Conservation (phyloP, 2,329 filamentous ascomycete genomes). For the Penicillium expansum region DNA sequence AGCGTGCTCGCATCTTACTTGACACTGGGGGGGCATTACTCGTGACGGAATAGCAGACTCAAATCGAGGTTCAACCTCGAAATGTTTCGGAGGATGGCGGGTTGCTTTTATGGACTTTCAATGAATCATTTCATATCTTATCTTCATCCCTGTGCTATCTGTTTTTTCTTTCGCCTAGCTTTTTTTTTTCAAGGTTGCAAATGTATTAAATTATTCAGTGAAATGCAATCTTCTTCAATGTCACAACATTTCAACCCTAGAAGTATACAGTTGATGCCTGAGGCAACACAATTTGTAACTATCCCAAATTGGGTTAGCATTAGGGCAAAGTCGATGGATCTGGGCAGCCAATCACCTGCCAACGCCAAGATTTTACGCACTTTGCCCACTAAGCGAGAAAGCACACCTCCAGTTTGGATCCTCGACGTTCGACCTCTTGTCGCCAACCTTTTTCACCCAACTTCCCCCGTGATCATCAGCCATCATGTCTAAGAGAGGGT, state of each 20-base stretch:
- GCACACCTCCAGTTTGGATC: constrained; percentile 27
- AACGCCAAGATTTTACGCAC: constrained; percentile 45
- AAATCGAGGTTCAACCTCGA: not conserved
- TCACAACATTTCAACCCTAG: not conserved
- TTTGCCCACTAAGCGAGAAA: constrained; percentile 47
- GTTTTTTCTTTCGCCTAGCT: constrained; percentile 3
- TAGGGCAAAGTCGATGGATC: constrained; percentile 35
- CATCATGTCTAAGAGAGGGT: constrained; percentile 55
- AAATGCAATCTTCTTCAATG: not conserved
- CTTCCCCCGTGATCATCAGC: constrained; percentile 41
- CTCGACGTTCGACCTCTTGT: constrained; percentile 31
- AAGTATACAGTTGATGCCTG: not conserved
- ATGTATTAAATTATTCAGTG: constrained; percentile 6
- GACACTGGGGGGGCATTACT: constrained; percentile 11
- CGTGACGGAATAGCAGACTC: constrained; percentile 8
- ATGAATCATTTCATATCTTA: constrained; percentile 8
- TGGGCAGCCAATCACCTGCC: constrained; percentile 23
- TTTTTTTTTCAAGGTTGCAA: constrained; percentile 4
- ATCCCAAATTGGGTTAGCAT: constrained; percentile 30
- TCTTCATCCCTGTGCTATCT: not conserved
- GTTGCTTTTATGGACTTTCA: constrained; percentile 6
- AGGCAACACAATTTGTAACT: not conserved
- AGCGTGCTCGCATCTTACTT: constrained; percentile 21
- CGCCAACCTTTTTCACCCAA: constrained; percentile 37
- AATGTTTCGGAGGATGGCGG: not conserved